Evolutionary conservation across 2,329 filamentous ascomycete genomes (phyloP), one percentile per base, ranked within the genome.

Genomic region (Paecilomyces variotii): DNA sequence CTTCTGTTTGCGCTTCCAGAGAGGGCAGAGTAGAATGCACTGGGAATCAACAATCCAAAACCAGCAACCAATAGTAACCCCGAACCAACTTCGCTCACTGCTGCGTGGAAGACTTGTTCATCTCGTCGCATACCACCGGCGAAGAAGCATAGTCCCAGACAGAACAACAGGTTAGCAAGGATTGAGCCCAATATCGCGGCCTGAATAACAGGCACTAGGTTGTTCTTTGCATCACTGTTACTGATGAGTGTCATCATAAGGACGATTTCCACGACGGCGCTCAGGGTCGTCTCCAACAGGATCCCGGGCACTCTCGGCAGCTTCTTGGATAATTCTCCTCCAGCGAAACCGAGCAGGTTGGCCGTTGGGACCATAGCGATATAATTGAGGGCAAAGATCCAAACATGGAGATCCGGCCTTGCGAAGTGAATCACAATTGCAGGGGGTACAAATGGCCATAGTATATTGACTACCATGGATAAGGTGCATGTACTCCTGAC

Each of bases 61-160:
- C 84, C 89, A 76, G 90, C 89, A 58, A 90, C 90, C 56, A 95
- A 78, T 25, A 95, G 78, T 54, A 95, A 72, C 1, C 89, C 89
- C 54, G 84, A 89, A 19, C 90, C 90, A 6, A 88, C 88, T 74
- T 96, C 91, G 63, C 86, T 89, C 58, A 95, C 82, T 3, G 86
- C 86, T 59, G 87, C 84, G 67, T 88, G 87, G 69, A 95, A 94
- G 14, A 78, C 79, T 64, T 91, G 74, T 63, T 88, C 84, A 4
- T 88, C 80, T 32, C 86, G 83, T 57, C 80, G 78, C 35, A 93
- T 63, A 7, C 91, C 90, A 49, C 89, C 89, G 25, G 86, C 82
- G 61, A 93, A 84, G 77, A 96, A 95, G 71, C 90, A 94, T 56
- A 87, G 68, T 0, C 91, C 91, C 27, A 95, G 75, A 65, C 90